A percentile compares a stretch with the other conserved stretches of the same genome.
Conservation (phyloP, 2,329 filamentous ascomycete species). For the Diaporthe ilicicola region DNA sequence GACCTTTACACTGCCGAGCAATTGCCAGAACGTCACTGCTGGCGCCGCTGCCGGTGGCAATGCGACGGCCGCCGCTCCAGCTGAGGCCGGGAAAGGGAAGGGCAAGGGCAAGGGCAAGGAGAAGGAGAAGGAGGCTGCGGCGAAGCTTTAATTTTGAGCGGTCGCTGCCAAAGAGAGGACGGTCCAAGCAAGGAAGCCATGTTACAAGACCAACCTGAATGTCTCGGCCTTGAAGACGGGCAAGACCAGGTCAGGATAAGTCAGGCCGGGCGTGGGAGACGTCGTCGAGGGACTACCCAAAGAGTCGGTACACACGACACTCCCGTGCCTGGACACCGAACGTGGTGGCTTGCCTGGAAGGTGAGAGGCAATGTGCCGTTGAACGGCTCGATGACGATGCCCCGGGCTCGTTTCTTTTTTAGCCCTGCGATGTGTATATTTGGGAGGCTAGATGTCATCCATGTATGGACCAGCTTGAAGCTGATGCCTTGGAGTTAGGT, state of each 20-base stretch:
- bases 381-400: not conserved
- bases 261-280: not conserved
- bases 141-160: not conserved
- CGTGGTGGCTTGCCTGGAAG: not conserved
- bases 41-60: not conserved
- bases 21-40: slow-evolving; percentile 25
- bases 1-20: slow-evolving; percentile 23
- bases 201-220: not conserved
- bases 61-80: not conserved
- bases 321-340: not conserved
- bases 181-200: not conserved
- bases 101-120: too few species aligned
- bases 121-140: not conserved
- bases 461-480: slow-evolving; percentile 3
- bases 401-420: not conserved
- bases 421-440: not conserved
- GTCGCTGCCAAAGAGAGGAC: not conserved
- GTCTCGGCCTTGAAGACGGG: not conserved
- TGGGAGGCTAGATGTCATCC: slow-evolving; percentile 12
- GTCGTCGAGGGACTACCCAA: not conserved
- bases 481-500: not conserved
- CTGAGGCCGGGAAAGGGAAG: not conserved
- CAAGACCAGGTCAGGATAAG: not conserved
- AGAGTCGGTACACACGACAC: not conserved
- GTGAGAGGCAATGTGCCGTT: not conserved